phyloP scores from a whole-genome alignment of 1,139 yeast species.

The Saccharomyces hybrid region DNA sequence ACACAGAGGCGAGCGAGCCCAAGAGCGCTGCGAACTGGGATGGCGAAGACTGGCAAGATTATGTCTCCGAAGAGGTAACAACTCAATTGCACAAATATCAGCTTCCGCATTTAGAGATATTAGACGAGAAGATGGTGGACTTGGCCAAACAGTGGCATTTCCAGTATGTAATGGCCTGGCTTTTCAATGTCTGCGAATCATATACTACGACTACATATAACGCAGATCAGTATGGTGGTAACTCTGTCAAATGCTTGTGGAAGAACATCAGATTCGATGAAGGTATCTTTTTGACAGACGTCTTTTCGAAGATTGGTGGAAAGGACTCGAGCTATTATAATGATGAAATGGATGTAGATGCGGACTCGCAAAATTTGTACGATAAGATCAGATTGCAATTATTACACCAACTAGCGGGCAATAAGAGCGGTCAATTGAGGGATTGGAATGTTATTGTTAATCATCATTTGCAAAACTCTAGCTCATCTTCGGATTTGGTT shows the following conservation, averaged over 20 bases:
- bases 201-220: constrained; percentile 16
- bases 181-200: constrained; percentile 29
- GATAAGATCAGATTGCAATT: constrained; percentile 32
- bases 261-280: constrained; percentile 27
- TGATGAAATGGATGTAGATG: constrained; percentile 8
- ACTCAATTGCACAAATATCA: constrained; percentile 18
- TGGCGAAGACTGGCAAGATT: constrained; percentile 18
- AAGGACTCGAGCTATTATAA: constrained; percentile 3
- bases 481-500: constrained; percentile 28
- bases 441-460: constrained; percentile 44
- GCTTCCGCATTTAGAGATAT: constrained; percentile 9
- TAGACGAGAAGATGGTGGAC: constrained; percentile 7
- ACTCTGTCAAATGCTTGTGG: constrained; percentile 24
- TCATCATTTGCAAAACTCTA: constrained; percentile 38
- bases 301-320: constrained; percentile 3
- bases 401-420: constrained; percentile 33
- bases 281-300: constrained; percentile 20
- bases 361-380: constrained; percentile 18
- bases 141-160: constrained; percentile 25
- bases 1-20: neutral
- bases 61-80: constrained; percentile 19
- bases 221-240: constrained; percentile 3
- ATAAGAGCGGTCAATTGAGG: constrained; percentile 24
- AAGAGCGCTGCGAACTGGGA: neutral
- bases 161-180: constrained; percentile 31